Percentiles rank a stretch among this genome's conserved stretches.
phyloP scores from a whole-genome alignment of 176 grass and related monocot genomes.

The Stipa capillata region DNA sequence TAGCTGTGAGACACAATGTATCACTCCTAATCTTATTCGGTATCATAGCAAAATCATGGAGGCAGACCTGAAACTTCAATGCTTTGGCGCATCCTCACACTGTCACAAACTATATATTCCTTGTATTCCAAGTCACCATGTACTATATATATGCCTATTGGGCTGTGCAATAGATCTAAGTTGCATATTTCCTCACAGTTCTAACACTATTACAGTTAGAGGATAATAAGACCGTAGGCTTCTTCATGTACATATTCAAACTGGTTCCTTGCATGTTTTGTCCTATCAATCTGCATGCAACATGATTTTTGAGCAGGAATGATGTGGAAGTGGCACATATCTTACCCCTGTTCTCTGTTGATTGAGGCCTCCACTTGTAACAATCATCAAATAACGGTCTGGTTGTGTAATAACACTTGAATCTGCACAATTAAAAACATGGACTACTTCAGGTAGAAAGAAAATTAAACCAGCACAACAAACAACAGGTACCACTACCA shows the following conservation, averaged over 20 bases:
- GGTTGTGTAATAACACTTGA: conserved; percentile 49
- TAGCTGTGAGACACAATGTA: not conserved
- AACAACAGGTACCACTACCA: not conserved
- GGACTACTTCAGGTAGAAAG: conserved; percentile 8
- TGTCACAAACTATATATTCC: no score
- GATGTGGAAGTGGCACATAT: not conserved
- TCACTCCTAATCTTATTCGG: not conserved
- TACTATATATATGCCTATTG: no score
- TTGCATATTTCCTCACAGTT: no score
- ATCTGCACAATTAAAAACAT: conserved; percentile 49
- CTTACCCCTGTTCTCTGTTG: conserved; percentile 98
- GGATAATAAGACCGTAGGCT: not conserved
- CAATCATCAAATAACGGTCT: conserved; percentile 85
- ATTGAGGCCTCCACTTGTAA: conserved; percentile 91
- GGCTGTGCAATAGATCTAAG: no score
- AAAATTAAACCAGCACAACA: not conserved
- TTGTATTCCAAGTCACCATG: no score
- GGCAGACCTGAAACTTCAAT: not conserved
- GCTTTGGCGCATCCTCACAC: not conserved
- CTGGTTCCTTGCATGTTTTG: not conserved
- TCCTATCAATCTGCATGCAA: not conserved
- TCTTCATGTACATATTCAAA: not conserved
- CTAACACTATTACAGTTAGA: not conserved
- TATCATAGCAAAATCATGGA: not conserved
- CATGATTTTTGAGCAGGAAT: not conserved